Evolutionary conservation across 2,329 filamentous ascomycete species (phyloP).

Genomic region (Hortaea sp.): DNA sequence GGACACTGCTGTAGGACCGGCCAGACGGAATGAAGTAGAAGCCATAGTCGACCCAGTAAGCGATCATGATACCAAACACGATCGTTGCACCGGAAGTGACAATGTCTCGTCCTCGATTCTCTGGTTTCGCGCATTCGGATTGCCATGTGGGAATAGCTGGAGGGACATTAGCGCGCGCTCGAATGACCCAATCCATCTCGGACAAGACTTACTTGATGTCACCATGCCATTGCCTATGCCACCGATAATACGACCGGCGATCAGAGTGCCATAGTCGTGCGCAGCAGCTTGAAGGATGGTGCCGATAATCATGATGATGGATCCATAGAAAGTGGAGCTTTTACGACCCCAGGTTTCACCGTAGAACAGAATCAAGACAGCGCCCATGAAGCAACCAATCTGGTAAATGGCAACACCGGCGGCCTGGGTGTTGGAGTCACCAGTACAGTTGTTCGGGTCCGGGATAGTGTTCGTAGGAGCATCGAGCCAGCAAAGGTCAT

Average conservation of each 20-base stretch:
- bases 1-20: slow-evolving; percentile 24
- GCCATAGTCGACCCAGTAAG: slow-evolving; percentile 44
- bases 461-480: neutral
- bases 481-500: neutral
- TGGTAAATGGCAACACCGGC: slow-evolving; percentile 18
- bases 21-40: slow-evolving; percentile 27
- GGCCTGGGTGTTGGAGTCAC: slow-evolving; percentile 18
- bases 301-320: slow-evolving; percentile 41
- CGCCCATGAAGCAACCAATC: slow-evolving; percentile 37
- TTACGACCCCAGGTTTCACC: slow-evolving; percentile 43
- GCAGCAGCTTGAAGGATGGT: slow-evolving; percentile 39
- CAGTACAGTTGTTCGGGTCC: neutral
- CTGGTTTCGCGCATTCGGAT: slow-evolving; percentile 41
- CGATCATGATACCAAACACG: slow-evolving; percentile 20
- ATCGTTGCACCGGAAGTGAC: slow-evolving; percentile 45
- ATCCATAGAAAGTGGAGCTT: slow-evolving; percentile 41
- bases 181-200: slow-evolving; percentile 42
- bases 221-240: slow-evolving; percentile 45
- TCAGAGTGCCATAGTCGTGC: slow-evolving; percentile 35
- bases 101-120: slow-evolving; percentile 41
- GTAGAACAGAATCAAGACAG: slow-evolving; percentile 38
- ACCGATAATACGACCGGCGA: slow-evolving; percentile 44
- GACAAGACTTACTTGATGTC: slow-evolving; percentile 35
- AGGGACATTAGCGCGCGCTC: slow-evolving; percentile 39
- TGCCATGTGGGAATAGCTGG: slow-evolving; percentile 45